Percentiles rank a stretch among this genome's conserved stretches.
Evolutionary conservation across 1,139 yeast species (phyloP).

Genomic region (Saccharomycopsis crataegensis): DNA sequence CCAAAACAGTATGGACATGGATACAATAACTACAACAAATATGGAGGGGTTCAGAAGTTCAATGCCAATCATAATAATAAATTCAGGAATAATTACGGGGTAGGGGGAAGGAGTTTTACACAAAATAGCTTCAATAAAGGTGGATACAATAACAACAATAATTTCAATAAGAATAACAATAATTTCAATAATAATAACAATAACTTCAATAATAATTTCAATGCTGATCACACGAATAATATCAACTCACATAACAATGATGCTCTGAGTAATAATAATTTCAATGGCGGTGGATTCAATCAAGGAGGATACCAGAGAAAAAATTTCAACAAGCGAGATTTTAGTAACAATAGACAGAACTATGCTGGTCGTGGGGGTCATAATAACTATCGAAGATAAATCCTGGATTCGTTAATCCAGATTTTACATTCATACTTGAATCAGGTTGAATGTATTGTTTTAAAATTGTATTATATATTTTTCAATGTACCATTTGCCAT

Average conservation of each 20-base stretch:
- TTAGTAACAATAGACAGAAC: background rate
- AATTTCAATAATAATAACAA: background rate
- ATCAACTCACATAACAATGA: background rate
- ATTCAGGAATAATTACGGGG: too few species aligned
- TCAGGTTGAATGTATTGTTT: too few species aligned
- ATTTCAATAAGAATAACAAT: background rate
- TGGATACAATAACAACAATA: background rate
- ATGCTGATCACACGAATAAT: background rate
- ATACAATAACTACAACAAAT: background rate
- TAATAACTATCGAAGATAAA: background rate
- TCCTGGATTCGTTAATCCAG: too few species aligned
- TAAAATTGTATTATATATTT: too few species aligned
- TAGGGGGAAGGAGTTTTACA: too few species aligned
- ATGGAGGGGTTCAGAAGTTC: background rate
- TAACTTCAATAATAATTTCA: background rate
- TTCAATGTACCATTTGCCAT: too few species aligned
- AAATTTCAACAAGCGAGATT: background rate
- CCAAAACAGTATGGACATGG: background rate
- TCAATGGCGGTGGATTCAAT: background rate
- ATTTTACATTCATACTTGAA: too few species aligned
- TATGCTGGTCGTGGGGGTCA: background rate
- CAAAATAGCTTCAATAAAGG: too few species aligned
- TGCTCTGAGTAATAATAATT: background rate
- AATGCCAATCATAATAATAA: background rate
- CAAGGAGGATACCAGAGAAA: background rate